Evolutionary conservation across 768 basidiomycete species (phyloP).

Genomic region (Naganishia onofrii): DNA sequence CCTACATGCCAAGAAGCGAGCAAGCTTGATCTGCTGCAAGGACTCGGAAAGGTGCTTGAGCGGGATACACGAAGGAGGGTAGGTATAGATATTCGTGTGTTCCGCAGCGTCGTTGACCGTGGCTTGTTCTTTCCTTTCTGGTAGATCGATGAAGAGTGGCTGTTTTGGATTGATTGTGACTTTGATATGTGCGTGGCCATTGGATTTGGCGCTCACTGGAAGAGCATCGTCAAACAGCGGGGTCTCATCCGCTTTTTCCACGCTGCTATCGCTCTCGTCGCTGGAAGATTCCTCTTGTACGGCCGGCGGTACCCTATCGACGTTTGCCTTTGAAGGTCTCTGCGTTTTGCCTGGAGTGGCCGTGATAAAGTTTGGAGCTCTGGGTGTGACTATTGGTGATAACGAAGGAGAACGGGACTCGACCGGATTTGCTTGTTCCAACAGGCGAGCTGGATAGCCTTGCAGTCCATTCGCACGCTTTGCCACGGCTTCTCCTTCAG

Average conservation of each 20-base stretch:
- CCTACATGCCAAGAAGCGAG: constrained; percentile 73
- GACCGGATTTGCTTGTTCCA: neutral
- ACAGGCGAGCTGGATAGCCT: neutral
- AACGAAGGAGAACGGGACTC: neutral
- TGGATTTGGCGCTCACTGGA: neutral
- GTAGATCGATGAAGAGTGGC: neutral
- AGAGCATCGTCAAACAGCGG: constrained; percentile 20
- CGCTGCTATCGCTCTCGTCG: neutral
- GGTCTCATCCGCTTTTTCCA: constrained; percentile 1
- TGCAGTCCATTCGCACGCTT: neutral
- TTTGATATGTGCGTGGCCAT: constrained; percentile 7
- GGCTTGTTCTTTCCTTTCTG: neutral
- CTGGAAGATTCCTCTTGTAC: neutral
- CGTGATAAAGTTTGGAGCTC: neutral
- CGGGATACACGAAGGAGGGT: constrained; percentile 30
- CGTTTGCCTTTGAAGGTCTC: neutral
- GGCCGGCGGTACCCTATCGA: neutral
- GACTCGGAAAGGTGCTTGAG: constrained; percentile 19
- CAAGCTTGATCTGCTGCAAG: constrained; percentile 61
- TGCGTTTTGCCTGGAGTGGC: neutral
- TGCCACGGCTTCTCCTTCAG: neutral
- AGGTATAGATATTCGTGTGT: constrained; percentile 14
- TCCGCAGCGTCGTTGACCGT: neutral
- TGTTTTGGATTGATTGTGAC: constrained; percentile 21
- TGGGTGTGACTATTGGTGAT: neutral